Base-by-base conservation (phyloP, 75 land plant genomes). In the Cryptomeria japonica region DNA sequence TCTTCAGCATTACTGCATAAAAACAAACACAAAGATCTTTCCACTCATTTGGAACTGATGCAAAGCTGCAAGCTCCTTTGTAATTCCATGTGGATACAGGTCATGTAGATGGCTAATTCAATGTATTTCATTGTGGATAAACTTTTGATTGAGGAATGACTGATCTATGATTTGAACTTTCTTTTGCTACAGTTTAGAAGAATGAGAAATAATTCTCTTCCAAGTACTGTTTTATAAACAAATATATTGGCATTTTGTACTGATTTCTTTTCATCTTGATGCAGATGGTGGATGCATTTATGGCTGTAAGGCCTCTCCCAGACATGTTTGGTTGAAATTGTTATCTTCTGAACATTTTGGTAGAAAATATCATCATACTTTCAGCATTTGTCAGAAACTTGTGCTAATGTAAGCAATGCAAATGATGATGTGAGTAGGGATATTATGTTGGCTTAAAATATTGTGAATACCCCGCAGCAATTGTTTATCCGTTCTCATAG, bases 221-320 rank as follows among this genome's bases (percentile, higher is more conserved):
- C 8, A 19, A 79, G 42, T 41, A 9, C 44, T 64, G 31, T 39
- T 79, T 28, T 79, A 19, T 7, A 41, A 19, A 25, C 11, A 25
- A 25, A 10, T 38, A 79, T 34, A 39, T 41, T 39, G 82, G 39
- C 6, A 22, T 15, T 79, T 79, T 18, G 11, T 25, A 64, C 70
- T 64, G 70, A 64, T 25, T 25, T 64, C n/a, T 75, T 82, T 46
- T 82, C 5, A 85, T 58, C 16, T 51, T 56, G 38, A 13, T 90
- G 84, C 94, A 97, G 99, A 96, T 97, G 97, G 99, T 97, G 79
- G 99, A 96, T 92, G 95, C 93, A 15, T 97, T 97, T 87, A 97
- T 96, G 99, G 94, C 99, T 11, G 95, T 92, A 56, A 90, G 99
- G 88, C 97, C 97, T 25, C 90, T 97, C 84, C 99, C 97, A 16